Base-by-base conservation (phyloP, 2,329 filamentous ascomycete genomes). In the Lasiodiplodia gonubiensis region DNA sequence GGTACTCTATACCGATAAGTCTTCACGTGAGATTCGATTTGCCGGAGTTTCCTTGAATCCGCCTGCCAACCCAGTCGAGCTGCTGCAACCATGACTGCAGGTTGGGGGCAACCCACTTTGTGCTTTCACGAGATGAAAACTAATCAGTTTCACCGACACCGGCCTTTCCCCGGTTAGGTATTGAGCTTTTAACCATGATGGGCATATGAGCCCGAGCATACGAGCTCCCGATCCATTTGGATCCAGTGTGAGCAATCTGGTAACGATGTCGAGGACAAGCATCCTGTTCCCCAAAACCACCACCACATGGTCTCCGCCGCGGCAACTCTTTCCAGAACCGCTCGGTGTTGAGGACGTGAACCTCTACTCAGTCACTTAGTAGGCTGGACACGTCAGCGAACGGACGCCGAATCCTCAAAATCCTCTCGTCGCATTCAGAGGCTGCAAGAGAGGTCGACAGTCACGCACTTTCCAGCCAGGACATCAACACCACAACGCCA, bases 1-100 rank as follows among this genome's bases (percentile, higher is more conserved):
- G 53, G 53, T 55, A n/a, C 10, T 55, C 39, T 55, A 55, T 37
- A 55, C 53, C 53, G 53, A 21, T 55, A 55, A 27, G 18, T 23
- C n/a, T 55, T 55, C 53, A 27, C 11, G 21, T 30, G 18, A 27
- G n/a, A 35, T 27, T n/a, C 35, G n/a, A 21, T 14, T 30, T 11
- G 11, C 2, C 16, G 18, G 53, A 23, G 14, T 12, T 35, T 23
- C 53, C 25, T 23, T 10, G 16, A 25, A 18, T 60, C 7, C 23
- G 37, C 23, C 37, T 18, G 16, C 27, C 21, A 39, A 46, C 55
- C 37, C 55, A 60, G 55, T 48, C 55, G 5, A 39, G 8, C 33
- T 46, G 23, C 54, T 27, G 2, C 54, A 57, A 12, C 12, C 48
- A 51, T 33, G 8, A 33, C 30, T 46, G 42, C 42, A 46, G 42